These are phyloP conservation scores for Epichloe sibirici DNA, from an alignment of 2,329 filamentous ascomycete species.

Conservation along the genomic window DNA sequence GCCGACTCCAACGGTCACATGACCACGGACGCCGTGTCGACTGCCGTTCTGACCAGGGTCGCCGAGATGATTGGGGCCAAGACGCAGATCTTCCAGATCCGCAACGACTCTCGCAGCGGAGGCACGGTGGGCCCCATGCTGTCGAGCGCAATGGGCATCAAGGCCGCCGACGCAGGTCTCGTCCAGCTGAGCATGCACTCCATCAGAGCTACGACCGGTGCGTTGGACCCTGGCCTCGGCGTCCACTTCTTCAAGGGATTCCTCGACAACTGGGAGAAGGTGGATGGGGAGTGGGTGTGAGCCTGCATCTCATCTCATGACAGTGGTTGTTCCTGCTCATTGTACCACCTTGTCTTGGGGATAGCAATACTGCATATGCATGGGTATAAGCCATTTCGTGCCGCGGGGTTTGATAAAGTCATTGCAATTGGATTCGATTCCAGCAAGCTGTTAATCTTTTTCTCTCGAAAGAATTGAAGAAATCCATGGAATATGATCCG, in stretches of 20 bases:
- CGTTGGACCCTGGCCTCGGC: slow-evolving; percentile 74
- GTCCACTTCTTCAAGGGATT: slow-evolving; percentile 85
- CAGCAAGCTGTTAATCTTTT: no score
- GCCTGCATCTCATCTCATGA: not conserved
- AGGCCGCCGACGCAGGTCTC: slow-evolving; percentile 78
- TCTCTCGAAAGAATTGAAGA: no score
- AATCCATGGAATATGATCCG: no score
- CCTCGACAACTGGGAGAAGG: slow-evolving; percentile 71
- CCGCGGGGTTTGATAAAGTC: no score
- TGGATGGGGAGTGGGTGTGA: slow-evolving; percentile 64
- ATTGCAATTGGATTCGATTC: no score
- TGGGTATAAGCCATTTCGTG: no score
- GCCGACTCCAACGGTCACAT: slow-evolving; percentile 88
- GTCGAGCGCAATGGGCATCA: slow-evolving; percentile 65
- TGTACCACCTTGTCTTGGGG: not conserved
- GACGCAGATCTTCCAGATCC: slow-evolving; percentile 85
- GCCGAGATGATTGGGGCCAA: slow-evolving; percentile 60
- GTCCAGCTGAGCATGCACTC: slow-evolving; percentile 92
- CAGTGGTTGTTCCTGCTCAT: not conserved
- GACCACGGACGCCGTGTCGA: slow-evolving; percentile 84
- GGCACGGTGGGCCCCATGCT: slow-evolving; percentile 94
- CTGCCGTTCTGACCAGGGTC: slow-evolving; percentile 65
- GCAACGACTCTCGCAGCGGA: slow-evolving; percentile 80
- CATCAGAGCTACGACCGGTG: slow-evolving; percentile 78
- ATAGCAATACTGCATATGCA: not conserved